phyloP scores from a whole-genome alignment of 2,329 filamentous ascomycete genomes.

The Monosporascus sp. region DNA sequence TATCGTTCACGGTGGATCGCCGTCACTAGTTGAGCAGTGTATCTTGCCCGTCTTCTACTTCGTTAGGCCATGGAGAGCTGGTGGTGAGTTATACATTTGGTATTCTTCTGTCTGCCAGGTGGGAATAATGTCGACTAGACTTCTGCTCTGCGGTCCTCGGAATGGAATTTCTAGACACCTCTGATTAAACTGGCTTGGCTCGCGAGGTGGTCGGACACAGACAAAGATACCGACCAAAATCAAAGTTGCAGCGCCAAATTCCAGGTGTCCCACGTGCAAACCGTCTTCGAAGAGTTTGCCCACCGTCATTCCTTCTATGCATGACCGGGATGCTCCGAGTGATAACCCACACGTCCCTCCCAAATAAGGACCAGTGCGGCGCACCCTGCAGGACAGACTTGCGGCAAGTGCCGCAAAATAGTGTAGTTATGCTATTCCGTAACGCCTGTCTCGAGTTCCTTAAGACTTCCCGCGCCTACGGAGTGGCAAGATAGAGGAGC shows the following conservation, averaged over 20 bases:
- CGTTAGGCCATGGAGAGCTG: no score
- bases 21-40: no score
- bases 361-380: not conserved
- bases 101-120: not conserved
- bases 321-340: not conserved
- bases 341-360: not conserved
- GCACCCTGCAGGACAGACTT: not conserved
- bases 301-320: not conserved
- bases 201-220: not conserved
- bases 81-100: not conserved
- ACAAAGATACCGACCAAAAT: not conserved
- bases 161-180: not conserved
- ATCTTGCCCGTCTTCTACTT: no score
- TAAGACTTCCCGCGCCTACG: not conserved
- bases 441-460: not conserved
- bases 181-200: not conserved
- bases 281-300: not conserved
- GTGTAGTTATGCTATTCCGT: not conserved
- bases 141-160: not conserved
- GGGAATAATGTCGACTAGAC: not conserved
- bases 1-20: no score
- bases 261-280: not conserved
- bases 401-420: not conserved
- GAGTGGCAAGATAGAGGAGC: not conserved
- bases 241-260: not conserved